Evolutionary conservation across 2,329 filamentous ascomycete genomes (phyloP).

Genomic region (Phyllosticta paracitricarpa): DNA sequence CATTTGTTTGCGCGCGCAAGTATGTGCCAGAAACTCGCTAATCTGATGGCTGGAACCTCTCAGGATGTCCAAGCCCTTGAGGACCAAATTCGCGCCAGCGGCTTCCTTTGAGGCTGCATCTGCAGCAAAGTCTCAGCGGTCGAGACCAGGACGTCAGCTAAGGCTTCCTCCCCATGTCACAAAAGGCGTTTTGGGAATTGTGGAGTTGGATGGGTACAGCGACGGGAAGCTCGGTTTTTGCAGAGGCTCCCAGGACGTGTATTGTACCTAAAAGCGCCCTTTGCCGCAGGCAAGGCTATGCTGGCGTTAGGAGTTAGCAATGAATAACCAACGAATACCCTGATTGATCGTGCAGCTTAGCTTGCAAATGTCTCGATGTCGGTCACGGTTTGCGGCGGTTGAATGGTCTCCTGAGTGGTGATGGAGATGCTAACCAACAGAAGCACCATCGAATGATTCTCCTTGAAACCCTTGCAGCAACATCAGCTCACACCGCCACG

Average conservation of each 20-base stretch:
- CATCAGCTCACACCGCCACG: not conserved
- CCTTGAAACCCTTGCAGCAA: not conserved
- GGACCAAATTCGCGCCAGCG: not conserved
- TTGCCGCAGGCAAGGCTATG: constrained; percentile 11
- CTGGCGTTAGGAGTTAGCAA: constrained; percentile 9
- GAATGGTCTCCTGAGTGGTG: not conserved
- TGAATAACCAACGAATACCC: constrained; percentile 7
- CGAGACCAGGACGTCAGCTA: not conserved
- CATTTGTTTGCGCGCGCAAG: not conserved
- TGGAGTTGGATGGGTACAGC: constrained; percentile 1
- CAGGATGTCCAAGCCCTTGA: constrained; percentile 5
- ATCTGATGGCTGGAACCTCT: not conserved
- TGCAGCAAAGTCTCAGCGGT: not conserved
- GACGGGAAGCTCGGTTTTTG: not conserved
- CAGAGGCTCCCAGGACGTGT: not conserved
- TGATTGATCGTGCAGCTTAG: constrained; percentile 7
- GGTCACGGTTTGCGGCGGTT: not conserved
- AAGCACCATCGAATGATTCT: not conserved
- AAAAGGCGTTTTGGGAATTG: constrained; percentile 3
- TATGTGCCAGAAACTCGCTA: not conserved
- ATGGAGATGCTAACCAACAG: not conserved
- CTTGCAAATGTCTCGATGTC: not conserved
- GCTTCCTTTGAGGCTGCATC: not conserved
- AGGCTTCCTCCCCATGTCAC: not conserved
- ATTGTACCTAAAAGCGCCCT: constrained; percentile 10